Conservation (phyloP, 2,329 filamentous ascomycete species). For the Thyridium curvatum region DNA sequence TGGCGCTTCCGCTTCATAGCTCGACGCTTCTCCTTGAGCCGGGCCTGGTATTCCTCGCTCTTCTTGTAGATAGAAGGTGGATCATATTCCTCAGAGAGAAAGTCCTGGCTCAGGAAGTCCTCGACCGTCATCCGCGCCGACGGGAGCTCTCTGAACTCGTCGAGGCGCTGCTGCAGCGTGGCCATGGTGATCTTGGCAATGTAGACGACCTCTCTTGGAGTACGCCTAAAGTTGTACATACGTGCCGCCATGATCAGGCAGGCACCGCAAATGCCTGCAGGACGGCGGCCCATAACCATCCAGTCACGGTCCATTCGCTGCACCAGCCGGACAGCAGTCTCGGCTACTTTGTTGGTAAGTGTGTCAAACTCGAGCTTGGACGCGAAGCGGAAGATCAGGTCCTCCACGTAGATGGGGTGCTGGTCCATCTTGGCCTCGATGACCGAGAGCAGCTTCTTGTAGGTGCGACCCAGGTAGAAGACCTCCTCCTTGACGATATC, state of each 20-base stretch:
- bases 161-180: conserved; percentile 84
- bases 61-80: conserved; percentile 77
- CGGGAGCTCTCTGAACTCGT: conserved; percentile 85
- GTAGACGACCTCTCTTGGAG: conserved; percentile 92
- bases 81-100: conserved; percentile 49
- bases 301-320: conserved; percentile 94
- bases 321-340: conserved; percentile 81
- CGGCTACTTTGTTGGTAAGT: conserved; percentile 75
- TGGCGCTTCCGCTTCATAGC: conserved; percentile 38
- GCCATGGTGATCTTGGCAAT: conserved; percentile 94
- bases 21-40: conserved; percentile 38
- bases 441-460: conserved; percentile 71
- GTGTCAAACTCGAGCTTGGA: conserved; percentile 85
- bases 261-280: conserved; percentile 89
- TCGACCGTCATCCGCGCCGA: conserved; percentile 81
- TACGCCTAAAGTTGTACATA: conserved; percentile 96
- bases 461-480: conserved; percentile 83
- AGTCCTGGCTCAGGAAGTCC: conserved; percentile 65
- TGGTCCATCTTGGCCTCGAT: conserved; percentile 50
- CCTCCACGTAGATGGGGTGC: conserved; percentile 74
- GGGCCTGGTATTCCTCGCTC: conserved; percentile 51
- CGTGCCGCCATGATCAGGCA: conserved; percentile 91
- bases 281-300: conserved; percentile 92
- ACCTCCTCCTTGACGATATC: conserved; percentile 81
- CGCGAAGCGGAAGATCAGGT: conserved; percentile 86